phyloP scores from a whole-genome alignment of 352 stramenopile genomes.

The Pythium apleroticum region DNA sequence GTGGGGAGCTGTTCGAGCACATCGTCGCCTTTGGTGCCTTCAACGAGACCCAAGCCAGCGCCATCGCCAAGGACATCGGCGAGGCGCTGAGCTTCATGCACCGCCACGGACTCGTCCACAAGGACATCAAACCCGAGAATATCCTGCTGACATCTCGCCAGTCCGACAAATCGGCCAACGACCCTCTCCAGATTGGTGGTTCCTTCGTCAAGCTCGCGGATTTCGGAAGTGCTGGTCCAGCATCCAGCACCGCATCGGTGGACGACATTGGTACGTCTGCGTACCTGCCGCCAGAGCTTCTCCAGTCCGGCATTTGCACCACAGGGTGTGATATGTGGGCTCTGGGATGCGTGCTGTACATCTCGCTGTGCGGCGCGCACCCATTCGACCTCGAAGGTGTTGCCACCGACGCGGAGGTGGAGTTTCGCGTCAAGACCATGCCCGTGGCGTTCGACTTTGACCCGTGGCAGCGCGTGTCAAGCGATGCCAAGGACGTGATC shows the following conservation, averaged over 20 bases:
- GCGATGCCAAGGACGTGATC: slow-evolving; percentile 90
- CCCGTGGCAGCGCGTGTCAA: slow-evolving; percentile 72
- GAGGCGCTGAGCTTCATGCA: slow-evolving; percentile 74
- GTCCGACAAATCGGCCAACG: slow-evolving; percentile 26
- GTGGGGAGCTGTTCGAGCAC: slow-evolving; percentile 90
- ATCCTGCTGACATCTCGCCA: slow-evolving; percentile 51
- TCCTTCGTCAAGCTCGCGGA: slow-evolving; percentile 68
- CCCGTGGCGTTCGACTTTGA: slow-evolving; percentile 53
- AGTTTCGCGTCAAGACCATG: slow-evolving; percentile 64
- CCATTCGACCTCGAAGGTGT: slow-evolving; percentile 91
- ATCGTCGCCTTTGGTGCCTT: slow-evolving; percentile 77
- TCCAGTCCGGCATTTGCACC: slow-evolving; percentile 52
- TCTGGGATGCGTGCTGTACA: slow-evolving; percentile 93
- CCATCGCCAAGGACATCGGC: slow-evolving; percentile 53
- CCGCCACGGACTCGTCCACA: slow-evolving; percentile 68
- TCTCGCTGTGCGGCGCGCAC: slow-evolving; percentile 91
- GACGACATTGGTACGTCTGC: slow-evolving; percentile 76
- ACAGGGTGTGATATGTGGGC: slow-evolving; percentile 79
- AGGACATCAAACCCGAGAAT: slow-evolving; percentile 86
- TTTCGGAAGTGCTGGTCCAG: slow-evolving; percentile 74
- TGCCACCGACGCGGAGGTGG: slow-evolving; percentile 83
- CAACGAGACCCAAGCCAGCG: slow-evolving; percentile 43
- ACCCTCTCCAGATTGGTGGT: slow-evolving; percentile 13
- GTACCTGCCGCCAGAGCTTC: slow-evolving; percentile 68
- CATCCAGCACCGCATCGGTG: slow-evolving; percentile 27